These are phyloP conservation scores for Cryptosporidium bovis DNA, from an alignment of 169 alveolate species.

Conservation along the genomic window DNA sequence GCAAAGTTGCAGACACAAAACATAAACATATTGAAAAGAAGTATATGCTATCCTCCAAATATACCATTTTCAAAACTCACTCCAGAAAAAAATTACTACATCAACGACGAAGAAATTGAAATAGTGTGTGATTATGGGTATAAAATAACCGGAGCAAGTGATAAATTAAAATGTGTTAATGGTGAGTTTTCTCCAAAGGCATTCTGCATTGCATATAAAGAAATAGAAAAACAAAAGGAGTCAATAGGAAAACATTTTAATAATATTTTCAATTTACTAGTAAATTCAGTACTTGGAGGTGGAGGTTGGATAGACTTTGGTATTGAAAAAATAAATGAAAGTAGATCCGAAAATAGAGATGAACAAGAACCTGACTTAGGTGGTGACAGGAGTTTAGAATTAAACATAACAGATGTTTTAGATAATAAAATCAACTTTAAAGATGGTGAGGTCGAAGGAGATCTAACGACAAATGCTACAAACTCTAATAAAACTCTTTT, in stretches of 20 bases:
- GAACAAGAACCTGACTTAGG: background rate
- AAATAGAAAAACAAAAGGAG: conserved; percentile 31
- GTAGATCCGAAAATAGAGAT: background rate
- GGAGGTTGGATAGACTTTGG: conserved; percentile 39
- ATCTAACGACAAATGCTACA: background rate
- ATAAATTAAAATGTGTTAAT: conserved; percentile 38
- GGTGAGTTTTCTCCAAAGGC: conserved; percentile 62
- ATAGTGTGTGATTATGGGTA: conserved; percentile 55
- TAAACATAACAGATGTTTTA: background rate
- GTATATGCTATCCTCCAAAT: conserved; percentile 65
- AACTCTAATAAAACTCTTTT: background rate
- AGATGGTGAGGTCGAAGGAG: no score
- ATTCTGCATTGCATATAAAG: conserved; percentile 56
- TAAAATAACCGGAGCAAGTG: conserved; percentile 52
- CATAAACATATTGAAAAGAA: conserved; percentile 37
- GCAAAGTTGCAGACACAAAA: conserved; percentile 42
- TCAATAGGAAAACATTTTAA: conserved; percentile 51
- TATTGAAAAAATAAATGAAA: conserved; percentile 23
- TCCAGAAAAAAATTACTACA: conserved; percentile 52
- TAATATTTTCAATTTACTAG: conserved; percentile 33
- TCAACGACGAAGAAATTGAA: conserved; percentile 35
- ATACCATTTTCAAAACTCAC: conserved; percentile 40
- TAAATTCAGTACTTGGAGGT: conserved; percentile 58
- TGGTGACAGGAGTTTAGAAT: conserved; percentile 1
- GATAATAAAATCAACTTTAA: background rate